phyloP scores from a whole-genome alignment of 345 rosid genomes.

The Mercurialis annua region DNA sequence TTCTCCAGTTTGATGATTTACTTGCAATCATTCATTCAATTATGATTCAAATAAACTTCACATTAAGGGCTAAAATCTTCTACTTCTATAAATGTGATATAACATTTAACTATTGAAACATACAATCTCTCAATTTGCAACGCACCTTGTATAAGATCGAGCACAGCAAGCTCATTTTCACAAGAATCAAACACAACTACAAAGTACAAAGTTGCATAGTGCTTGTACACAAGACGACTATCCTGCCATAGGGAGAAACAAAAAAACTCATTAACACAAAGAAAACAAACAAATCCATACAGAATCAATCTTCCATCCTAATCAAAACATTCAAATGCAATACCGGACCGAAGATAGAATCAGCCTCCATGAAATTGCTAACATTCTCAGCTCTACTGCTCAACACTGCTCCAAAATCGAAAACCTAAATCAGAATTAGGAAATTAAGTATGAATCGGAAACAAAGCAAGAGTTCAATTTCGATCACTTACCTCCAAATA shows the following conservation, averaged over 20 bases:
- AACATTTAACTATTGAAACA: neutral
- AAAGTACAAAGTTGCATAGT: constrained; percentile 85
- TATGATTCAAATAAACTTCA: neutral
- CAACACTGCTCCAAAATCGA: constrained; percentile 43
- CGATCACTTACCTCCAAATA: constrained; percentile 57
- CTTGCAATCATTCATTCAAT: neutral
- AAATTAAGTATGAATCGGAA: neutral
- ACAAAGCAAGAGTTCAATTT: neutral
- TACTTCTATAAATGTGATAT: neutral
- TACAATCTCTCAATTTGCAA: neutral
- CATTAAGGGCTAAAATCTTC: neutral
- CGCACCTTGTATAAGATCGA: constrained; percentile 87
- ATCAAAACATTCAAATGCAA: neutral
- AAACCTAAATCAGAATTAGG: constrained; percentile 6
- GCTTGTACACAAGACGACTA: constrained; percentile 82
- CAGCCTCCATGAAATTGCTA: constrained; percentile 81
- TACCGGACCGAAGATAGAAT: constrained; percentile 87
- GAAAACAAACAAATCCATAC: neutral
- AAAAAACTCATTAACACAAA: neutral
- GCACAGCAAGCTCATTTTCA: constrained; percentile 97
- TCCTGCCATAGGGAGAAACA: constrained; percentile 45
- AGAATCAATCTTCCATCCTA: neutral
- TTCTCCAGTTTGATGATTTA: neutral
- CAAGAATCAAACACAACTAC: constrained; percentile 78
- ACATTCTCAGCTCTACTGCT: constrained; percentile 84